Evolutionary conservation across 2,329 filamentous ascomycete species (phyloP).

Genomic region (Aspergillus sp.): DNA sequence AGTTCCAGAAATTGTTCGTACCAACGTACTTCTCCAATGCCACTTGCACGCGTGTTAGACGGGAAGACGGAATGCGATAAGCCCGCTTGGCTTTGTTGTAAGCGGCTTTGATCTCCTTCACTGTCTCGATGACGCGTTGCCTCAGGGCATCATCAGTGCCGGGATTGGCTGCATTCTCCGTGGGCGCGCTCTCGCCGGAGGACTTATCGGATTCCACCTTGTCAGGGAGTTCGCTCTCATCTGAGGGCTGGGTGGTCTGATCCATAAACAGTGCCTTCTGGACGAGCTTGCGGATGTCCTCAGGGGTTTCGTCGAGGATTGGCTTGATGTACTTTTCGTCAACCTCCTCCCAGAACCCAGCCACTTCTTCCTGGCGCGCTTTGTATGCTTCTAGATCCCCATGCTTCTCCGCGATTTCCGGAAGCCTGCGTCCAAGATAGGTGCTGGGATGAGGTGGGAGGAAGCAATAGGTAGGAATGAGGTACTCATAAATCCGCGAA

Average conservation of each 20-base stretch:
- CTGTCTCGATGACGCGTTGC: slow-evolving; percentile 60
- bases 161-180: neutral
- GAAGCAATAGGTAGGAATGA: slow-evolving; percentile 90
- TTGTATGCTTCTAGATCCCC: slow-evolving; percentile 68
- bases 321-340: slow-evolving; percentile 79
- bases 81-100: slow-evolving; percentile 79
- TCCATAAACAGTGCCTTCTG: slow-evolving; percentile 41
- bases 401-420: slow-evolving; percentile 72
- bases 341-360: slow-evolving; percentile 76
- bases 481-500: slow-evolving; percentile 94
- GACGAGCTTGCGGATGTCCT: slow-evolving; percentile 40
- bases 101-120: slow-evolving; percentile 74
- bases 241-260: slow-evolving; percentile 21
- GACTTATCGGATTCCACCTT: slow-evolving; percentile 11
- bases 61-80: slow-evolving; percentile 74
- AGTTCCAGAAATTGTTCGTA: slow-evolving; percentile 94
- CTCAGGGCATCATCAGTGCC: slow-evolving; percentile 17
- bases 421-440: slow-evolving; percentile 78
- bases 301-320: slow-evolving; percentile 49
- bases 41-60: slow-evolving; percentile 72
- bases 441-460: slow-evolving; percentile 88
- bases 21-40: slow-evolving; percentile 75
- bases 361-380: slow-evolving; percentile 71
- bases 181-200: neutral
- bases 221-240: slow-evolving; percentile 13